Percentiles rank a stretch among this genome's conserved stretches.
phyloP scores from a whole-genome alignment of 345 rosid genomes.

The Heritiera fomes region DNA sequence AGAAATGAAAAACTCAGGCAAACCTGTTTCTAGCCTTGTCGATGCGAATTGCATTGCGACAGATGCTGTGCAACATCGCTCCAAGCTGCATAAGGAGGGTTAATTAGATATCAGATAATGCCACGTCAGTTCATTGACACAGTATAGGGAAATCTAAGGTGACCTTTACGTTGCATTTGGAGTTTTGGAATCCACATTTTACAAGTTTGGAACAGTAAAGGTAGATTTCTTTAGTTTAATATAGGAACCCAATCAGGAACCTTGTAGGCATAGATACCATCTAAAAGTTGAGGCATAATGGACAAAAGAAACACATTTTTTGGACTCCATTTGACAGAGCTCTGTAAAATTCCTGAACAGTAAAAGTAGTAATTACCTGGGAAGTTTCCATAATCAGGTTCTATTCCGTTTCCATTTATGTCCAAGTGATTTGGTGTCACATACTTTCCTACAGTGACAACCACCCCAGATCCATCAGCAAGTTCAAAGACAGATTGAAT shows the following conservation, averaged over 20 bases:
- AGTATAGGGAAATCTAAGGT: background rate
- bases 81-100: conserved; percentile 57
- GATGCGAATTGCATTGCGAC: conserved; percentile 52
- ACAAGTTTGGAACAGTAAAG: background rate
- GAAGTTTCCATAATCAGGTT: conserved; percentile 65
- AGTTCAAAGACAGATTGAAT: conserved; percentile 93
- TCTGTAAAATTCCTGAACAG: background rate
- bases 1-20: background rate
- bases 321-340: background rate
- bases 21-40: conserved; percentile 43
- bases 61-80: conserved; percentile 62
- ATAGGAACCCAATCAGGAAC: conserved; percentile 12
- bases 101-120: conserved; percentile 7
- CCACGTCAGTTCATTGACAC: conserved; percentile 4
- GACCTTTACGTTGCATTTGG: background rate
- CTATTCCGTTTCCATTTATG: conserved; percentile 90
- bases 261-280: background rate
- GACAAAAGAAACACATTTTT: background rate
- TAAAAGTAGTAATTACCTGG: conserved; percentile 54
- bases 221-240: background rate
- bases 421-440: conserved; percentile 89
- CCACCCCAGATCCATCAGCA: conserved; percentile 89
- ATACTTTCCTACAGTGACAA: conserved; percentile 80
- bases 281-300: background rate
- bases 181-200: background rate